Percentiles rank a stretch among this genome's conserved stretches.
phyloP scores from a whole-genome alignment of 2,329 filamentous ascomycete genomes.

The Albophoma yamanashiensis region DNA sequence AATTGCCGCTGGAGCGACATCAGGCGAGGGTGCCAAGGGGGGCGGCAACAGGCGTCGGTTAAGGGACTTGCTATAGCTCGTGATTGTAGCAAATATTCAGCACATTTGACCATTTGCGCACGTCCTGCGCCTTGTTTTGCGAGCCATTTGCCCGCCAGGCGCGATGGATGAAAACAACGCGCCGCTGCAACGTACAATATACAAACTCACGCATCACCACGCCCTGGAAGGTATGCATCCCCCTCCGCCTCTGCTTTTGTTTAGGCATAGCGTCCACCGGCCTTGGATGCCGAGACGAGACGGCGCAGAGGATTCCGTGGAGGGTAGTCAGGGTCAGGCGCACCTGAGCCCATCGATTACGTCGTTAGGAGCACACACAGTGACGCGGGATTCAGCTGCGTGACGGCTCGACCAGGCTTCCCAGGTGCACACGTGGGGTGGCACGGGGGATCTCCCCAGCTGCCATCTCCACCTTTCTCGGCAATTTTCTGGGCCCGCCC shows the following conservation, averaged over 20 bases:
- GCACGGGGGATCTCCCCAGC: background rate
- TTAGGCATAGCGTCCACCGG: too few relatives aligned
- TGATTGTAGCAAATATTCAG: background rate
- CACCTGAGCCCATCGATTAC: too few relatives aligned
- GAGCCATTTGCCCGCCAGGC: background rate
- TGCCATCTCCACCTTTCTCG: background rate
- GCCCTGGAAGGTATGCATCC: too few relatives aligned
- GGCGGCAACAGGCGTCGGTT: background rate
- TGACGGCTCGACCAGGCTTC: background rate
- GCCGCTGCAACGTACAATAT: too few relatives aligned
- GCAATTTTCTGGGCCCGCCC: background rate
- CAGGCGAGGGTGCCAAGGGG: background rate
- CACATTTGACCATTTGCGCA: background rate
- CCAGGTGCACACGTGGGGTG: background rate
- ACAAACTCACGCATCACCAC: too few relatives aligned
- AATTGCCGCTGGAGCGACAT: background rate
- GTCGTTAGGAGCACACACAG: too few relatives aligned
- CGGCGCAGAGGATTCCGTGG: too few relatives aligned
- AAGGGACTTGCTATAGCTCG: background rate
- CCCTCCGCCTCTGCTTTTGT: too few relatives aligned
- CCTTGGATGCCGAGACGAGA: too few relatives aligned
- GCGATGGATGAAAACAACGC: background rate
- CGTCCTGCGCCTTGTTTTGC: background rate
- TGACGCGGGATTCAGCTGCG: background rate
- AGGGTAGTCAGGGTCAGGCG: too few relatives aligned